Evolutionary conservation across 306 rosid species (phyloP), one percentile per base, ranked within the genome.

Genomic region (Aeschynomene evenia): DNA sequence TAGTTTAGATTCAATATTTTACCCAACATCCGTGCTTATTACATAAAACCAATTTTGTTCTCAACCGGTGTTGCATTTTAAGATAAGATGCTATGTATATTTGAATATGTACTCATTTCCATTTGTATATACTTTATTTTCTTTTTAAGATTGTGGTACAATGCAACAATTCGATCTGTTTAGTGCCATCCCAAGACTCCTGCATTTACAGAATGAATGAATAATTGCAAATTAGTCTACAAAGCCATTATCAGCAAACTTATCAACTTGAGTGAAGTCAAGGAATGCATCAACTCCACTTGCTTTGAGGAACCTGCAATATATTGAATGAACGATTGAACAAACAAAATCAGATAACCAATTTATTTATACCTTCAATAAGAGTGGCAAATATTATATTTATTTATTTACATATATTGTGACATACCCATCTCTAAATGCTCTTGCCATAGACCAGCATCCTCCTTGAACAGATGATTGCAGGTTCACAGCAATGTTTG

Each of bases 401-500:
- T n/a, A n/a, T n/a, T n/a, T n/a, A n/a, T n/a, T n/a, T n/a, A n/a
- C n/a, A n/a, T n/a, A n/a, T n/a, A n/a, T n/a, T n/a, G n/a, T n/a
- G 48, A 71, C 91, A 46, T 90, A 88, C 94, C 81, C 75, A 31
- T 93, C 90, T 76, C 83, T 82, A n/a, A 88, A 83, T 74, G 58
- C 79, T 80, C 70, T 79, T 21, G 94, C 75, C 90, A 93, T 88
- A 18, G 69, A 77, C 71, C 62, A 85, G 81, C 98, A 88, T 14
- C 94, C 86, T 42, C 97, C 96, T 3, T 58, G 78, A 54, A 76
- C 57, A 28, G 84, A 72, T 20, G 98, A 93, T 74, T 90, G 98
- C 81, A 93, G 45, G 53, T 88, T 90, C 49, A 93, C 79, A 28
- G 96, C 97, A 75, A 93, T 80, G 66, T 90, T 86, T 23, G 97